Percentiles rank a stretch among this genome's conserved stretches.
Evolutionary conservation across 1,284 basidiomycete genomes (phyloP).

Genomic region (Xanthoconium separans): DNA sequence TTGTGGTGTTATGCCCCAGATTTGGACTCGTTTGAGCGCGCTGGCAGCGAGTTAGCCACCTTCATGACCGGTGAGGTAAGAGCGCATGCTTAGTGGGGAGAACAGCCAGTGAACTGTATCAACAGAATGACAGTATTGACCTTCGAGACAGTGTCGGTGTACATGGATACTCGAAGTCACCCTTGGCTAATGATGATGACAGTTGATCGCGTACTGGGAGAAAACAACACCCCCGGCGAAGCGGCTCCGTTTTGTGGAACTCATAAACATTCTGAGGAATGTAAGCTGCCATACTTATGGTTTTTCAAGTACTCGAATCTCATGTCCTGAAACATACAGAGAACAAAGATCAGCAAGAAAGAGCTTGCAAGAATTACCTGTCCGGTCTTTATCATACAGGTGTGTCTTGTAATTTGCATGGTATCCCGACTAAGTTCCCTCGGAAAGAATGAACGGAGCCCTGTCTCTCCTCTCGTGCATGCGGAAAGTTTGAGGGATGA

Average conservation of each 20-base stretch:
- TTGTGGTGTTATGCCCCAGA: slow-evolving; percentile 67
- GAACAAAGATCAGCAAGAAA: slow-evolving; percentile 48
- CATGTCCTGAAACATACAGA: slow-evolving; percentile 34
- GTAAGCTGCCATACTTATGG: slow-evolving; percentile 38
- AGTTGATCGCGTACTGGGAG: slow-evolving; percentile 70
- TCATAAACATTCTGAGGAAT: slow-evolving; percentile 55
- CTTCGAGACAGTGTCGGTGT: slow-evolving; percentile 50
- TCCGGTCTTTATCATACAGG: slow-evolving; percentile 73
- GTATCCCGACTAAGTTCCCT: slow-evolving; percentile 5
- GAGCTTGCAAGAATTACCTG: slow-evolving; percentile 52
- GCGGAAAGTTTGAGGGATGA: slow-evolving; percentile 54
- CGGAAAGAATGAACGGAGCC: slow-evolving; percentile 57
- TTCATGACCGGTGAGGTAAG: slow-evolving; percentile 52
- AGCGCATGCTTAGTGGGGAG: neutral
- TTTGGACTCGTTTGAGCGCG: slow-evolving; percentile 64
- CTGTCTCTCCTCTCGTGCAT: slow-evolving; percentile 51
- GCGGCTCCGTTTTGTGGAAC: slow-evolving; percentile 51
- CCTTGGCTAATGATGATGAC: slow-evolving; percentile 13
- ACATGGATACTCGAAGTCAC: slow-evolving; percentile 2
- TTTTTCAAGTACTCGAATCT: slow-evolving; percentile 1
- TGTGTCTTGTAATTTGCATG: slow-evolving; percentile 26
- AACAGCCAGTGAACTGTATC: slow-evolving; percentile 13
- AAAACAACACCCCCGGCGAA: slow-evolving; percentile 50
- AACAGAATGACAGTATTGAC: slow-evolving; percentile 51
- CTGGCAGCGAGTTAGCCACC: slow-evolving; percentile 54